Percentiles rank a stretch among this genome's conserved stretches.
Conservation (phyloP, 1,284 basidiomycete genomes). For the Phellopilus nigrolimitatus region DNA sequence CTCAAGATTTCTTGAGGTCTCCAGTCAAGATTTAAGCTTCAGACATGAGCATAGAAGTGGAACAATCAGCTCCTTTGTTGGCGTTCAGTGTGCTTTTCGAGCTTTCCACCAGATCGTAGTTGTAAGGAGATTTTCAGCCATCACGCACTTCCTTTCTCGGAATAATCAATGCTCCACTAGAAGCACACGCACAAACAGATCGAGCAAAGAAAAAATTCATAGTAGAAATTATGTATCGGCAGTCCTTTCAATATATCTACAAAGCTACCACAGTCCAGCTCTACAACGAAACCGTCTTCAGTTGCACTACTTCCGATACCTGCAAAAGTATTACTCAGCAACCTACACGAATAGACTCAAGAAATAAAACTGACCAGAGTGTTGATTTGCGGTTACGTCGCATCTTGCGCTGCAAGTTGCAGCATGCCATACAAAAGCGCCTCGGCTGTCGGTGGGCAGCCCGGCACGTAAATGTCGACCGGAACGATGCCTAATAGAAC, state of each 20-base stretch:
- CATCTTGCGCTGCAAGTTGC: conserved; percentile 97
- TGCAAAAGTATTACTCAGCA: background rate
- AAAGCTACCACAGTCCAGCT: background rate
- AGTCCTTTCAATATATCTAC: background rate
- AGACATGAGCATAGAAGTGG: too few relatives aligned
- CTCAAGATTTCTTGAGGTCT: too few relatives aligned
- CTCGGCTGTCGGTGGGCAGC: conserved; percentile 92
- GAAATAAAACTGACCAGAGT: conserved; percentile 66
- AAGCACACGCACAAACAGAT: too few relatives aligned
- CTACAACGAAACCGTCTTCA: background rate
- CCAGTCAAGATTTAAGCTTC: too few relatives aligned
- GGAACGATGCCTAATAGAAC: conserved; percentile 78
- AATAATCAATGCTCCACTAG: too few relatives aligned
- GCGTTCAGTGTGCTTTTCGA: too few relatives aligned
- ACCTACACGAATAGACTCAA: background rate
- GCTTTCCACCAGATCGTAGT: too few relatives aligned
- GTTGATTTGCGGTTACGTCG: conserved; percentile 85
- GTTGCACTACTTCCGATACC: conserved; percentile 8
- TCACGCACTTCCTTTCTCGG: too few relatives aligned
- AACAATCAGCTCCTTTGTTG: too few relatives aligned
- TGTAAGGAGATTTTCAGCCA: too few relatives aligned
- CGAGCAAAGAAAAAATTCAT: too few relatives aligned
- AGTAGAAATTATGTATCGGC: too few relatives aligned
- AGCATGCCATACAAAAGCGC: conserved; percentile 93
- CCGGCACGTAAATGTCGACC: conserved; percentile 96